Base-by-base conservation (phyloP, 2,329 filamentous ascomycete species). In the Colletotrichum sp. region DNA sequence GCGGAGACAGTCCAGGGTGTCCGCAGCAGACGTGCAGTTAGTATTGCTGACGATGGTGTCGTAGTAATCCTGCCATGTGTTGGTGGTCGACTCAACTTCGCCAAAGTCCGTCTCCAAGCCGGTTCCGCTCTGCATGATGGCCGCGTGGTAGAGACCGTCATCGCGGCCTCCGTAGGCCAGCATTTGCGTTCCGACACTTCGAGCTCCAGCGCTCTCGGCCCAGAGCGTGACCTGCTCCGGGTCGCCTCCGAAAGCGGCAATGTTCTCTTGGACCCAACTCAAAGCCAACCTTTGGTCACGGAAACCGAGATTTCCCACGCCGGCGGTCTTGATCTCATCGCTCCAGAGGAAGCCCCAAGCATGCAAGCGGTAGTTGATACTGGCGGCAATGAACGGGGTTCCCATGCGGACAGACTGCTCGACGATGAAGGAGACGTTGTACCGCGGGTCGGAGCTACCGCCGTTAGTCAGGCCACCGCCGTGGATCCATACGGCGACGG, bases 381-480 rank as follows among this genome's bases (percentile, higher is more conserved):
- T 85, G 6, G 88, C 86, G 4, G 82, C 87, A 31, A 90, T 84
- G 61, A 90, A 86, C 0, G 87, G 87, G 74, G 86, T 87, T 69
- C 82, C 82, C 57, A 87, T 86, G 51, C 82, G 78, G 6, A 86
- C 83, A 0, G 86, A 85, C 61, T 88, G 86, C 13, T 85, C 80
- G 15, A 93, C 88, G 65, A 93, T 88, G 75, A 87, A 89, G 47
- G 87, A 89, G 71, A 92, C 84, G 78, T 93, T 93, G 79, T 93
- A 93, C 34, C 90, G 85, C 27, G 85, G 78, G 68, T 89, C 86
- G 77, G 77, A 18, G 82, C 76, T 74, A 16, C 76, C 71, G 24
- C 77, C 78, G 69, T 72, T 76, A n/a, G 54, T 70, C 34, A 75
- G 70, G 54, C 73, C 78, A 61, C 82, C 82, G 55, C 87, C 87